phyloP scores from a whole-genome alignment of 257 asterid species.

The Plantago elongata region DNA sequence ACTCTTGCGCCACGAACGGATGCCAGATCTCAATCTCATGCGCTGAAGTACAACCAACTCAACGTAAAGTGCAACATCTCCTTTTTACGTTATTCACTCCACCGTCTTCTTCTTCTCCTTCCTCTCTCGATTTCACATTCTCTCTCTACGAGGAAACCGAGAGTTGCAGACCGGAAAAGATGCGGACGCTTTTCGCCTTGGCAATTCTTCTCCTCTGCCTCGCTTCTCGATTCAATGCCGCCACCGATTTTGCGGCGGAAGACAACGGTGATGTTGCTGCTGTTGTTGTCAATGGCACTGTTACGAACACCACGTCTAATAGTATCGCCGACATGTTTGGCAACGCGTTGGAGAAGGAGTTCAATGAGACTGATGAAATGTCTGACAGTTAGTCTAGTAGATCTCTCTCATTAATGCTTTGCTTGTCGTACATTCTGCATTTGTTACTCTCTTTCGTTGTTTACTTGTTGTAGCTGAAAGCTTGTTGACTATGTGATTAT shows the following conservation, averaged over 20 bases:
- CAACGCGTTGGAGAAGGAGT: conserved; percentile 72
- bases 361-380: conserved; percentile 65
- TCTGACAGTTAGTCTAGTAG: conserved; percentile 45
- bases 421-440: conserved; percentile 18
- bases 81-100: conserved; percentile 1
- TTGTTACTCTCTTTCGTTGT: not conserved
- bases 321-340: conserved; percentile 58
- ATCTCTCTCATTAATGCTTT: conserved; percentile 15
- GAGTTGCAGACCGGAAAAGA: conserved; percentile 15
- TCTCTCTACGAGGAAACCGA: not conserved
- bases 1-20: not conserved
- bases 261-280: conserved; percentile 7
- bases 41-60: not conserved
- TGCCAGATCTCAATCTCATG: not conserved
- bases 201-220: conserved; percentile 26
- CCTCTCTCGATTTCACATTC: conserved; percentile 9
- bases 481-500: too few relatives aligned
- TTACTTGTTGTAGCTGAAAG: too few relatives aligned
- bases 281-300: conserved; percentile 21
- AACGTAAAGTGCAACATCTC: conserved; percentile 9
- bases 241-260: conserved; percentile 33
- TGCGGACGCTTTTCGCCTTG: conserved; percentile 24
- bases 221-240: conserved; percentile 31
- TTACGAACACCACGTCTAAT: conserved; percentile 27
- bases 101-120: not conserved